Conservation (phyloP, 257 asterid genomes). For the Primulina huaijiensis region DNA sequence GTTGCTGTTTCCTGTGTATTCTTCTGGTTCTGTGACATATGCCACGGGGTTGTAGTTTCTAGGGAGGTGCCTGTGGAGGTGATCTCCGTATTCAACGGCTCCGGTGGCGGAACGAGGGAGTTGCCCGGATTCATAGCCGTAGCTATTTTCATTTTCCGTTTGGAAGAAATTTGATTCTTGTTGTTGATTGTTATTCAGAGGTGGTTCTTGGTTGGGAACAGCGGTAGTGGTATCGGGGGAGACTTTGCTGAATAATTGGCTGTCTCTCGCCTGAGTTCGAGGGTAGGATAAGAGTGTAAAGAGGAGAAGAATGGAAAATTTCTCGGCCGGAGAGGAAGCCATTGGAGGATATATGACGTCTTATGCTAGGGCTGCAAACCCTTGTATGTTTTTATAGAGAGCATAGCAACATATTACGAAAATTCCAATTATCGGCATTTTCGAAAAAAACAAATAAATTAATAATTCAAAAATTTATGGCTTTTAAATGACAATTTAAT, state of each 20-base stretch:
- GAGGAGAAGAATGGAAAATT: conserved; percentile 46
- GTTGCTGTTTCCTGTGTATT: conserved; percentile 20
- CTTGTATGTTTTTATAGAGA: neutral
- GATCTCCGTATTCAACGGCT: conserved; percentile 20
- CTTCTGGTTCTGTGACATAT: conserved; percentile 59
- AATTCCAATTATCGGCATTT: neutral
- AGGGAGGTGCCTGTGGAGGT: conserved; percentile 53
- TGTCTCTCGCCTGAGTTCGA: conserved; percentile 63
- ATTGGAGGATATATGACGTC: conserved; percentile 22
- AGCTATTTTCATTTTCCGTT: conserved; percentile 55
- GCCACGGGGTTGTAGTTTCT: conserved; percentile 77
- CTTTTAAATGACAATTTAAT: neutral
- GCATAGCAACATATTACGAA: too few species aligned
- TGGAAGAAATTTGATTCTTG: conserved; percentile 58
- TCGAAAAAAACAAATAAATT: too few species aligned
- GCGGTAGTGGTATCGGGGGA: conserved; percentile 13
- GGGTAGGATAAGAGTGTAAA: conserved; percentile 37
- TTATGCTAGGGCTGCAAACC: neutral
- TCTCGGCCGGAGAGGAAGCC: conserved; percentile 47
- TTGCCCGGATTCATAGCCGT: conserved; percentile 71
- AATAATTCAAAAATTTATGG: too few species aligned
- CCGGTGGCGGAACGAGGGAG: conserved; percentile 57
- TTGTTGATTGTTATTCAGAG: conserved; percentile 25
- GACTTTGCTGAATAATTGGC: conserved; percentile 76
- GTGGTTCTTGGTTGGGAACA: conserved; percentile 30